Percentiles rank a stretch among this genome's conserved stretches.
Conservation (phyloP, 768 basidiomycete genomes). For the Mycena epipterygia region DNA sequence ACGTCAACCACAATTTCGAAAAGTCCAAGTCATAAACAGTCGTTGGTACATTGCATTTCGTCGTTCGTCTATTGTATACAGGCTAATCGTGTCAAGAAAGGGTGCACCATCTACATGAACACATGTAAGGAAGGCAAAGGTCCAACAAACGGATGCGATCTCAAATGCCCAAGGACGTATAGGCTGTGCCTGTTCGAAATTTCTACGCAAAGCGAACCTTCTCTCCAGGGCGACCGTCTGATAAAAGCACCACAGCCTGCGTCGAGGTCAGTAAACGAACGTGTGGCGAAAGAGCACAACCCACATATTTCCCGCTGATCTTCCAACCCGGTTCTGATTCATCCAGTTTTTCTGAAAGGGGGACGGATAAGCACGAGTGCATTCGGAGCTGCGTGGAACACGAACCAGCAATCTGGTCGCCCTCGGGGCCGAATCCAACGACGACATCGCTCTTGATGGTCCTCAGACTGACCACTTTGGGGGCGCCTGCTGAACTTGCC, state of each 20-base stretch:
- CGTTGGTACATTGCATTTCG: constrained; percentile 12
- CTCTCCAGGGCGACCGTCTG: constrained; percentile 91
- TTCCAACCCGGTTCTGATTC: constrained; percentile 94
- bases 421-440: constrained; percentile 81
- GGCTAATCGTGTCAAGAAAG: neutral
- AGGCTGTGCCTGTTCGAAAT: neutral
- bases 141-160: neutral
- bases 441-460: constrained; percentile 98
- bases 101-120: neutral
- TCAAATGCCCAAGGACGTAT: neutral
- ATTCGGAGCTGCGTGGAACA: no score
- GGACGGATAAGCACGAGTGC: no score
- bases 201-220: constrained; percentile 80
- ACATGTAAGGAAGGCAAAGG: neutral
- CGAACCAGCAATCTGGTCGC: constrained; percentile 80
- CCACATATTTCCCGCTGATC: constrained; percentile 96
- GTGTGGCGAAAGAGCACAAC: constrained; percentile 46
- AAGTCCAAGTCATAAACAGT: neutral
- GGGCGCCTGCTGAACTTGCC: constrained; percentile 90
- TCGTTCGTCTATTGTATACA: constrained; percentile 29
- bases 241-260: constrained; percentile 89
- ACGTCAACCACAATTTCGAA: no score
- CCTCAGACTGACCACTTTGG: constrained; percentile 86
- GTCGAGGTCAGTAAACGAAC: constrained; percentile 6
- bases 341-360: constrained; percentile 86